phyloP scores from a whole-genome alignment of 495 filamentous ascomycete species.

The Xylaria scruposa region DNA sequence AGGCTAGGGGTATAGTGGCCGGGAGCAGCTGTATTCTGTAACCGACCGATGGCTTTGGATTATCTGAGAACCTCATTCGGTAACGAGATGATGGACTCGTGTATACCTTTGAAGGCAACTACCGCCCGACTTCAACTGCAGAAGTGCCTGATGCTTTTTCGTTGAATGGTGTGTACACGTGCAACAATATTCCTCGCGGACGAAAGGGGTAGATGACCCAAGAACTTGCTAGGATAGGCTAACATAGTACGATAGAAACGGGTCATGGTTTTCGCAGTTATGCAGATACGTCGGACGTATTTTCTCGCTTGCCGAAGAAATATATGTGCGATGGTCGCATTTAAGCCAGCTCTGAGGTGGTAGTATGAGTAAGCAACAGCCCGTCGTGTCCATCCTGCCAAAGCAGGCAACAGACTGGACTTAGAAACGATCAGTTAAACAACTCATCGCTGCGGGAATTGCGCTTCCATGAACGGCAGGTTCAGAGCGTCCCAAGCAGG shows the following conservation, averaged over 20 bases:
- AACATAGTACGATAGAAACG: neutral
- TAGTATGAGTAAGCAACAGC: neutral
- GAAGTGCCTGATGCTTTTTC: neutral
- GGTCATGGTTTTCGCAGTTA: neutral
- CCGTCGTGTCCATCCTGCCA: neutral
- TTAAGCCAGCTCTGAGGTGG: neutral
- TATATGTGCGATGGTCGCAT: neutral
- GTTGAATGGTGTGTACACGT: neutral
- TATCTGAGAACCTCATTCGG: neutral
- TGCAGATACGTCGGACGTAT: neutral
- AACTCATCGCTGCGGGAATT: neutral
- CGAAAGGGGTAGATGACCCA: neutral
- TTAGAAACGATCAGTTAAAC: neutral
- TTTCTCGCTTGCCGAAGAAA: neutral
- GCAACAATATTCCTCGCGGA: neutral
- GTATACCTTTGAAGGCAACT: neutral
- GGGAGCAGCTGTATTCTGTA: neutral
- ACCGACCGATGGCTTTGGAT: neutral
- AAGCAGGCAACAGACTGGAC: neutral
- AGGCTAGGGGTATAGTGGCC: neutral
- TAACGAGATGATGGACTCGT: too few species aligned
- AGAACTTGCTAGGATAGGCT: neutral
- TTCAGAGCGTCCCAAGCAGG: constrained; percentile 12
- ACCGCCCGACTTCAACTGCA: neutral
- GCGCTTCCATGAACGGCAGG: constrained; percentile 15